Evolutionary conservation across 2,329 filamentous ascomycete species (phyloP).

Genomic region (Penicillium sp.): DNA sequence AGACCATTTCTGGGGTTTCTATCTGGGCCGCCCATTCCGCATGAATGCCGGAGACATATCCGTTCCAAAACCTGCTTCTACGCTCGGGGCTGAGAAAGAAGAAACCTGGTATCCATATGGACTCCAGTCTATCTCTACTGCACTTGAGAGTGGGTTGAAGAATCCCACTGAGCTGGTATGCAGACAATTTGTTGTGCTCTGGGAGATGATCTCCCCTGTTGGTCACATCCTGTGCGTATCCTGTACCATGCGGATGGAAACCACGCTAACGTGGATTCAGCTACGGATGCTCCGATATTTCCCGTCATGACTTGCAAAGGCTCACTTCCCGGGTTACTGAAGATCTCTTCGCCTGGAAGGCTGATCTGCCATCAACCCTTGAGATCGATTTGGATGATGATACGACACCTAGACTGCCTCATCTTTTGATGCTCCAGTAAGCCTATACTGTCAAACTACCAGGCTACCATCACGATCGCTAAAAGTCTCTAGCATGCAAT

Average conservation of each 20-base stretch:
- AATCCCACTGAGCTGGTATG: slow-evolving; percentile 35
- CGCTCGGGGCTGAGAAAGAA: slow-evolving; percentile 24
- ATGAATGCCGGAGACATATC: slow-evolving; percentile 41
- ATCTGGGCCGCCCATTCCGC: slow-evolving; percentile 42
- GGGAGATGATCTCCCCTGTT: slow-evolving; percentile 43
- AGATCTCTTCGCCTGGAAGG: slow-evolving; percentile 42
- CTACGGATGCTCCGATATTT: slow-evolving; percentile 38
- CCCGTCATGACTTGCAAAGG: slow-evolving; percentile 36
- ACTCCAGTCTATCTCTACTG: slow-evolving; percentile 16
- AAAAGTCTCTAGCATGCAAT: slow-evolving; percentile 37
- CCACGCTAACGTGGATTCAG: slow-evolving; percentile 21
- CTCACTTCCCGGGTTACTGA: slow-evolving; percentile 35
- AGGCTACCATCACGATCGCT: neutral
- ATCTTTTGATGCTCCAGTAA: slow-evolving; percentile 43
- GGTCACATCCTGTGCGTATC: slow-evolving; percentile 39
- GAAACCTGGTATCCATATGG: slow-evolving; percentile 33
- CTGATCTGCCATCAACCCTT: slow-evolving; percentile 36
- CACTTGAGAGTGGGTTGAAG: slow-evolving; percentile 20
- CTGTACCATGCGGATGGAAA: neutral
- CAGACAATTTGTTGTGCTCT: slow-evolving; percentile 39
- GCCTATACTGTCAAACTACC: neutral
- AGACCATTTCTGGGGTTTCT: slow-evolving; percentile 44
- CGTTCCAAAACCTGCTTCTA: slow-evolving; percentile 37
- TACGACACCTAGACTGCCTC: slow-evolving; percentile 33
- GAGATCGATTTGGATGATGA: slow-evolving; percentile 36